These are phyloP conservation scores for Psilocybe subaeruginosa DNA, from an alignment of 768 basidiomycete species.

Conservation along the genomic window DNA sequence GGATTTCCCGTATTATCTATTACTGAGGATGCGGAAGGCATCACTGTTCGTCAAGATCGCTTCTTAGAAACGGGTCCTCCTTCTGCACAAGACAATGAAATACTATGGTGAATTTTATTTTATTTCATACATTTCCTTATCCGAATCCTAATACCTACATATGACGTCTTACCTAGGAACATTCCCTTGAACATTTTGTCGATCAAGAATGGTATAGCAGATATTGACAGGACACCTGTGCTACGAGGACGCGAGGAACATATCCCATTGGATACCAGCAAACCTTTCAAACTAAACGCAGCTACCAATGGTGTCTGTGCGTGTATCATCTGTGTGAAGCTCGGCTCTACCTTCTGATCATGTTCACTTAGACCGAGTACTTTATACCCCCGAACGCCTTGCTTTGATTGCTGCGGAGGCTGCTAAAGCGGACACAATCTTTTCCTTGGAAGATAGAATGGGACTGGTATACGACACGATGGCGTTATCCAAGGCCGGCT, in stretches of 20 bases:
- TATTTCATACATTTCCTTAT: neutral
- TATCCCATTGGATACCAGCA: slow-evolving; percentile 73
- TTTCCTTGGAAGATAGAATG: slow-evolving; percentile 85
- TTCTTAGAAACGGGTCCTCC: slow-evolving; percentile 87
- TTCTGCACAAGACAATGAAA: slow-evolving; percentile 82
- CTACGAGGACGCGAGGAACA: slow-evolving; percentile 70
- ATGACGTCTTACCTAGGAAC: slow-evolving; percentile 49
- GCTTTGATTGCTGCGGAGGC: slow-evolving; percentile 83
- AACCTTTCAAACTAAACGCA: slow-evolving; percentile 89
- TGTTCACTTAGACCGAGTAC: slow-evolving; percentile 66
- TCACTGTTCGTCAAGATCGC: slow-evolving; percentile 86
- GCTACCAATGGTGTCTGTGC: slow-evolving; percentile 87
- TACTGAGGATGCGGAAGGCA: slow-evolving; percentile 70
- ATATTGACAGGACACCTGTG: slow-evolving; percentile 58
- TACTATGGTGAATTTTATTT: slow-evolving; percentile 64
- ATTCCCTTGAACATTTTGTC: slow-evolving; percentile 79
- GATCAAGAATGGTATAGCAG: slow-evolving; percentile 51
- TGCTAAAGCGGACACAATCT: slow-evolving; percentile 59
- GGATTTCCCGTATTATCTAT: slow-evolving; percentile 93
- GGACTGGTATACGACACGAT: slow-evolving; percentile 88
- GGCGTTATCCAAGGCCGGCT: slow-evolving; percentile 83
- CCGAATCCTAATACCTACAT: neutral
- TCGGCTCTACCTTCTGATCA: neutral
- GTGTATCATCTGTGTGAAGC: slow-evolving; percentile 31
- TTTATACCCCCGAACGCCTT: slow-evolving; percentile 82